Evolutionary conservation across 169 alveolate genomes (phyloP), one percentile per base, ranked within the genome.

Genomic region (Babesia bigemina): DNA sequence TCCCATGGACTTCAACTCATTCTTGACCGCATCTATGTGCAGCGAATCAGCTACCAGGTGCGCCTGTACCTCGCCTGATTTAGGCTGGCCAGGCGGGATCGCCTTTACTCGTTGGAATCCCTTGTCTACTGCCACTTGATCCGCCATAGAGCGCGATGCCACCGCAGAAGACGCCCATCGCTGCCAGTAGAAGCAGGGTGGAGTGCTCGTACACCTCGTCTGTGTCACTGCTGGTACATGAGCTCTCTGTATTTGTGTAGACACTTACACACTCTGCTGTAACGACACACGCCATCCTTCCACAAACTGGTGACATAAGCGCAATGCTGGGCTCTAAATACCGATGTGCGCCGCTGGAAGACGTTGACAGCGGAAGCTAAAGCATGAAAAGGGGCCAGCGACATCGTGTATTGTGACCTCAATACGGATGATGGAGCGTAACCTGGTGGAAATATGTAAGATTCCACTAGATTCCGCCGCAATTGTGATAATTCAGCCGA

Each of bases 21-120:
- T 19, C 71, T 33, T 45, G 2, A 62, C n/a, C 11, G 42, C 42
- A 3, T 11, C 33, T 12, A 45, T 9, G 44, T 62, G 36, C 28
- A 62, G 17, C 14, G 53, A 44, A 13, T 10, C 9, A 2, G 58
- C 71, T 26, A 62, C 71, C 57, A 62, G 1, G 44, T 62, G 71
- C 29, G 71, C 71, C 24, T 19, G 16, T 10, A 62, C 71, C 57
- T 26, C 21, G 21, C 57, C 14, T 13, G 19, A 3, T 13, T 58
- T 58, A 0, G 49, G 11, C 66, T 28, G 12, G 16, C 21, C 39
- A 13, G 2, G 63, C 39, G 39, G 39, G 2, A 33, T 6, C 10
- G 39, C 39, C 2, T 33, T 33, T 33, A 2, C 39, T 33, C 39
- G 2, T 33, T 33, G 39, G 39, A 33, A 33, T 6, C 39, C 39